A percentile compares a stretch with the other conserved stretches of the same genome.
phyloP scores from a whole-genome alignment of 73 alveolate species.

The Diophrys sp. region DNA sequence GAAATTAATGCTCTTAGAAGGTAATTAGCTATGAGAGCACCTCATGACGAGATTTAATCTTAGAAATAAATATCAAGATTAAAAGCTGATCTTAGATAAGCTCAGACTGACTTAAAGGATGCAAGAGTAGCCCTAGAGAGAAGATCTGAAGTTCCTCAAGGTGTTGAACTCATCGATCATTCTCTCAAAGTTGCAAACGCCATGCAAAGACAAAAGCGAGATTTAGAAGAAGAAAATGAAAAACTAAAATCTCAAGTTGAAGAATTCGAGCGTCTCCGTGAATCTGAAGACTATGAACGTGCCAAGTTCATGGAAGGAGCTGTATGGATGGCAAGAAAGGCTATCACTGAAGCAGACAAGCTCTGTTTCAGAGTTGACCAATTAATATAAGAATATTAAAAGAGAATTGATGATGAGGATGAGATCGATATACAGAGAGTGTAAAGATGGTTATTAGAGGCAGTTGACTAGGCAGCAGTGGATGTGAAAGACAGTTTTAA shows the following conservation, averaged over 20 bases:
- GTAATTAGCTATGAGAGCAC: slow-evolving; percentile 30
- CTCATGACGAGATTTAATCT: slow-evolving; percentile 9
- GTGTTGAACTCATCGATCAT: slow-evolving; percentile 25
- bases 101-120: slow-evolving; percentile 4
- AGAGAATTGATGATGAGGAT: slow-evolving; percentile 13
- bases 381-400: slow-evolving; percentile 1
- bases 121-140: slow-evolving; percentile 2
- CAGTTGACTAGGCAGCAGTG: background rate
- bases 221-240: slow-evolving; percentile 13
- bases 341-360: slow-evolving; percentile 16
- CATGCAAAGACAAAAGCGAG: slow-evolving; percentile 15
- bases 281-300: slow-evolving; percentile 18
- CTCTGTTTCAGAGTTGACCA: slow-evolving; percentile 3
- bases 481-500: background rate
- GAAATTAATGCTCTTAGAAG: slow-evolving; percentile 11
- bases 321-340: slow-evolving; percentile 57
- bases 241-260: background rate
- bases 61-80: slow-evolving; percentile 12
- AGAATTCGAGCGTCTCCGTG: slow-evolving; percentile 7
- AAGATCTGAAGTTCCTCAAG: slow-evolving; percentile 4
- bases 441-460: slow-evolving; percentile 14
- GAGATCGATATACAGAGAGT: background rate
- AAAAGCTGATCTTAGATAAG: slow-evolving; percentile 5
- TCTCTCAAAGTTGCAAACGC: slow-evolving; percentile 20
- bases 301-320: slow-evolving; percentile 72